These are phyloP conservation scores for Cymbopogon citratus DNA, from an alignment of 176 grass and related monocot genomes.

Conservation along the genomic window DNA sequence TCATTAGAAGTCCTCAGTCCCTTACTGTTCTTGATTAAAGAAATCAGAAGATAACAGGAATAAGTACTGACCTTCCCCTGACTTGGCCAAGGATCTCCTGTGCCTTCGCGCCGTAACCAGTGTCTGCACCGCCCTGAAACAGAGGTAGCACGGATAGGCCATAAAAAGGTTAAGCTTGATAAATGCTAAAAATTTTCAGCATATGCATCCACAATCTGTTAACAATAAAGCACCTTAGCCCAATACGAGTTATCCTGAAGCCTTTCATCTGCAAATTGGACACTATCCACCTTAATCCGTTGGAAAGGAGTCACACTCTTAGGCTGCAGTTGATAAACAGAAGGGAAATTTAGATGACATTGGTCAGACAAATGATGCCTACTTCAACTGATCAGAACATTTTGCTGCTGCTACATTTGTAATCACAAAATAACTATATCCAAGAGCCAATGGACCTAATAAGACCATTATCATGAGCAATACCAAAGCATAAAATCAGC, in stretches of 20 bases:
- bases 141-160: background rate
- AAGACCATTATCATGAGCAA: background rate
- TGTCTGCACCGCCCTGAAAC: conserved; percentile 64
- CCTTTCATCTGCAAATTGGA: conserved; percentile 69
- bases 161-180: background rate
- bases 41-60: background rate
- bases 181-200: background rate
- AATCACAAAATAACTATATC: background rate
- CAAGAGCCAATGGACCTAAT: background rate
- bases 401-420: background rate
- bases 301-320: conserved; percentile 63
- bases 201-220: background rate
- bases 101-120: conserved; percentile 88
- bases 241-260: conserved; percentile 95
- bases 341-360: background rate
- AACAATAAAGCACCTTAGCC: conserved; percentile 61
- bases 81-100: conserved; percentile 96
- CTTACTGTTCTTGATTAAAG: background rate
- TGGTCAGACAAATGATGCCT: background rate
- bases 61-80: conserved; percentile 60
- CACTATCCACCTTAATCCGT: conserved; percentile 62
- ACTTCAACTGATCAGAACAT: background rate
- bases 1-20: background rate
- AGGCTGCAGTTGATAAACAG: conserved; percentile 44
- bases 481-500: background rate